Conservation (phyloP, 2,329 filamentous ascomycete genomes). For the Pestalotiopsis fici region DNA sequence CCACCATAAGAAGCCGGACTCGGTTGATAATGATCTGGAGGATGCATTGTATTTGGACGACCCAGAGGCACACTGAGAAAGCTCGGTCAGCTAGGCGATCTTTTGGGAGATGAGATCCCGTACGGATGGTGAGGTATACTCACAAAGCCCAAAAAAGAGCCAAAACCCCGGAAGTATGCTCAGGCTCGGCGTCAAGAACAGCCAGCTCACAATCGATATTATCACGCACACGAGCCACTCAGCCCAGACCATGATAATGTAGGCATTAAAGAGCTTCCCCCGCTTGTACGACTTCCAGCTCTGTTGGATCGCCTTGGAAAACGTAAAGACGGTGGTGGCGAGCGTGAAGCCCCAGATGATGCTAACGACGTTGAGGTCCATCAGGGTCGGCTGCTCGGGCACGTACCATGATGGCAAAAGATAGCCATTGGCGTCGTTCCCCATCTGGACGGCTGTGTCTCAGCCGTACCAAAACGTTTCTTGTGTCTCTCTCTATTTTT, state of each 20-base stretch:
- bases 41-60: constrained; percentile 43
- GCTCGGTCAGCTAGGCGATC: not conserved
- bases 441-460: not conserved
- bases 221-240: constrained; percentile 27
- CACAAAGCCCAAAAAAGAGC: constrained; percentile 10
- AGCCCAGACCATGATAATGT: constrained; percentile 35
- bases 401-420: constrained; percentile 7
- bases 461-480: not conserved
- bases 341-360: constrained; percentile 32
- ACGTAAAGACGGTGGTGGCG: constrained; percentile 27
- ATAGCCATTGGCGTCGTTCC: constrained; percentile 2
- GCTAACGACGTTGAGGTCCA: constrained; percentile 28
- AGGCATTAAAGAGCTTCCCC: constrained; percentile 25
- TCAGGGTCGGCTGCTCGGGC: not conserved
- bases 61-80: constrained; percentile 26
- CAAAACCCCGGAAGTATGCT: constrained; percentile 5
- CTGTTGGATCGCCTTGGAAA: constrained; percentile 29
- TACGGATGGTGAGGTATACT: not conserved
- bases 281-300: constrained; percentile 22
- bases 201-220: constrained; percentile 29
- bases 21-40: constrained; percentile 55
- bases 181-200: constrained; percentile 10
- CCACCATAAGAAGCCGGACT: constrained; percentile 43
- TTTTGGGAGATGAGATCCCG: not conserved
- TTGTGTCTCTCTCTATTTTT: too few relatives aligned